Evolutionary conservation across 2,329 filamentous ascomycete genomes (phyloP).

Genomic region (Trichoderma atrobrunneum): DNA sequence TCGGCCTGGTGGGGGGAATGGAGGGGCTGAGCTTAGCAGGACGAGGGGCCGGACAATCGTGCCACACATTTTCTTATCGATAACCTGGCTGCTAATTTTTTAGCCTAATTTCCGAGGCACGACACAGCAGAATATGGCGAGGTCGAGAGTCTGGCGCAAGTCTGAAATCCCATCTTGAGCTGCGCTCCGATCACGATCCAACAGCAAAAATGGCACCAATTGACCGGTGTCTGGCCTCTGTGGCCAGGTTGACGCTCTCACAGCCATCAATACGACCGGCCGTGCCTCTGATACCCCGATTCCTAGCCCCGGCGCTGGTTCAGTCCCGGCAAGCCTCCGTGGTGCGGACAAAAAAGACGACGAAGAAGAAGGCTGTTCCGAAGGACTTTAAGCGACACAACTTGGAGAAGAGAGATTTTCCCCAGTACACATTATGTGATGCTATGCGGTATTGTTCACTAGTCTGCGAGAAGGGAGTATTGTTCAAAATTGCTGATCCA

Average conservation of each 20-base stretch:
- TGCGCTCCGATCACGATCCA: conserved; percentile 30
- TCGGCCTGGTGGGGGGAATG: conserved; percentile 26
- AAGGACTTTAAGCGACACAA: conserved; percentile 67
- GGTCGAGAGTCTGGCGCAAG: conserved; percentile 16
- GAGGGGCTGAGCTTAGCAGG: conserved; percentile 23
- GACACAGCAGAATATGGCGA: conserved; percentile 4
- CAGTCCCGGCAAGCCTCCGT: conserved; percentile 44
- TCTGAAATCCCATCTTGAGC: conserved; percentile 14
- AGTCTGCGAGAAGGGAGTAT: too few relatives aligned
- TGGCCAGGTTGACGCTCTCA: conserved; percentile 50
- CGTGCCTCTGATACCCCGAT: conserved; percentile 45
- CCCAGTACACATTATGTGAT: conserved; percentile 79
- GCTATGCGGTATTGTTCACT: conserved; percentile 72
- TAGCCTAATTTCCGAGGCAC: conserved; percentile 30
- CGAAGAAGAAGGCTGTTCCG: conserved; percentile 58
- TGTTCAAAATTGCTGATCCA: background rate
- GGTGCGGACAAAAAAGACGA: conserved; percentile 48
- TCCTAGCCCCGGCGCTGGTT: conserved; percentile 46
- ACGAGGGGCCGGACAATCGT: conserved; percentile 17
- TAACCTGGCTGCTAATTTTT: conserved; percentile 19
- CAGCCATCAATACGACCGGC: conserved; percentile 42
- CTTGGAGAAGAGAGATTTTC: conserved; percentile 59
- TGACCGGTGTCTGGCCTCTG: conserved; percentile 52
- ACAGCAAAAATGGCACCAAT: conserved; percentile 47
- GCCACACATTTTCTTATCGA: conserved; percentile 25